Evolutionary conservation across 75 land plant genomes (phyloP).

Genomic region (Cupressus sempervirens): DNA sequence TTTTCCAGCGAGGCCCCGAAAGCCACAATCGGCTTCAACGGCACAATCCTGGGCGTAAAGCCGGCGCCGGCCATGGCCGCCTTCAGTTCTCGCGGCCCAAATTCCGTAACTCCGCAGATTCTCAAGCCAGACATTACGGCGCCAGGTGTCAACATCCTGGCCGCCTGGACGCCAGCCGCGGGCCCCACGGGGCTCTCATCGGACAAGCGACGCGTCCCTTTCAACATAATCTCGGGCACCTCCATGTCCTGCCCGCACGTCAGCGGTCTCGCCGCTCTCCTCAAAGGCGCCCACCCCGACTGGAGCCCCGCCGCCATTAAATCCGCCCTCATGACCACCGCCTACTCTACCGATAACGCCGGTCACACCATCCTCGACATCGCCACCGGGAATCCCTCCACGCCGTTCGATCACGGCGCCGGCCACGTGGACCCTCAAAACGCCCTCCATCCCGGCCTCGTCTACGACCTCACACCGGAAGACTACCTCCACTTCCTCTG

Average conservation of each 20-base stretch:
- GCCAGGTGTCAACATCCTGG: slow-evolving; percentile 82
- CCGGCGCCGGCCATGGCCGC: slow-evolving; percentile 81
- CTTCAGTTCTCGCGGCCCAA: slow-evolving; percentile 88
- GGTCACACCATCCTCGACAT: slow-evolving; percentile 40
- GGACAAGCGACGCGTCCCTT: slow-evolving; percentile 50
- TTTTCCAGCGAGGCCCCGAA: slow-evolving; percentile 35
- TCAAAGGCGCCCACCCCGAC: slow-evolving; percentile 66
- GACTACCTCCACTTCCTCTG: slow-evolving; percentile 80
- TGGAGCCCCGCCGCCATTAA: slow-evolving; percentile 87
- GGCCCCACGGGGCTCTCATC: slow-evolving; percentile 50
- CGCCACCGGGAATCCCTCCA: slow-evolving; percentile 55
- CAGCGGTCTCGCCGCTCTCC: slow-evolving; percentile 74
- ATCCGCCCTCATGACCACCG: slow-evolving; percentile 94
- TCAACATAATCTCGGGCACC: slow-evolving; percentile 87
- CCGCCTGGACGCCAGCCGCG: slow-evolving; percentile 59
- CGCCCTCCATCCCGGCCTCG: slow-evolving; percentile 76
- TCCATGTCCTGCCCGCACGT: slow-evolving; percentile 96
- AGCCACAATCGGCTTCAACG: slow-evolving; percentile 50
- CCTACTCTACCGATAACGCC: slow-evolving; percentile 39
- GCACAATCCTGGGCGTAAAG: slow-evolving; percentile 59
- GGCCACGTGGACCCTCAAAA: slow-evolving; percentile 64
- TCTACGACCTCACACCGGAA: slow-evolving; percentile 52
- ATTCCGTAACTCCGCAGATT: slow-evolving; percentile 39
- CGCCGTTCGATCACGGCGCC: slow-evolving; percentile 72
- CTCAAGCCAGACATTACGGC: slow-evolving; percentile 84